Percentiles rank a stretch among this genome's conserved stretches.
Evolutionary conservation across 176 grass and related monocot genomes (phyloP).

Genomic region (Neostapfia colusana): DNA sequence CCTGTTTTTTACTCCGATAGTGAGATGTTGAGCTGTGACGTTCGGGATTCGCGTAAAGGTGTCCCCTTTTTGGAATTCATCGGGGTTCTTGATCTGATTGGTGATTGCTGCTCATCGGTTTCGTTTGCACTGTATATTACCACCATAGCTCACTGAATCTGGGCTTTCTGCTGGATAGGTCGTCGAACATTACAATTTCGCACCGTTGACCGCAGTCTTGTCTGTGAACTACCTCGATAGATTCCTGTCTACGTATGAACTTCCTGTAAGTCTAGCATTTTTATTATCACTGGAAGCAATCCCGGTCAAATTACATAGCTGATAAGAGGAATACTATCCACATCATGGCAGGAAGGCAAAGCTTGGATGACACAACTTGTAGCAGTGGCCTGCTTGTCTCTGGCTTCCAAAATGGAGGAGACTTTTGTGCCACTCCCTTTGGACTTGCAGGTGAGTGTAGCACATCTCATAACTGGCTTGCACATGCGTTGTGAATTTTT

Average conservation of each 20-base stretch:
- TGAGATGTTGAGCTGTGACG: conserved; percentile 25
- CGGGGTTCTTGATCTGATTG: conserved; percentile 31
- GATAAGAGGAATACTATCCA: conserved; percentile 6
- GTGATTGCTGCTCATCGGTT: conserved; percentile 26
- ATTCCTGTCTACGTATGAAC: conserved; percentile 71
- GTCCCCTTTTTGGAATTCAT: conserved; percentile 21
- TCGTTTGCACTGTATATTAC: not conserved
- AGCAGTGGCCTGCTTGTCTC: conserved; percentile 83
- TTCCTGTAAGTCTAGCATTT: conserved; percentile 76
- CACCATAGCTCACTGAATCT: conserved; percentile 42
- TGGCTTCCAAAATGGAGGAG: conserved; percentile 96
- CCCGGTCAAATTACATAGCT: conserved; percentile 26
- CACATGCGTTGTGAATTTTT: conserved; percentile 12
- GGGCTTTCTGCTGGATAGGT: conserved; percentile 59
- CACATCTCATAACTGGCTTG: conserved; percentile 17
- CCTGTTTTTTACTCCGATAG: conserved; percentile 17
- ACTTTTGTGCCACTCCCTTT: conserved; percentile 67
- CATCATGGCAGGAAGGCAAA: conserved; percentile 57
- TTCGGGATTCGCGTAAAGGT: conserved; percentile 36
- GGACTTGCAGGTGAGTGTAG: conserved; percentile 67
- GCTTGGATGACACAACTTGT: conserved; percentile 84
- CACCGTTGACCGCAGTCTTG: conserved; percentile 74
- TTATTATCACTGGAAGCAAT: conserved; percentile 22
- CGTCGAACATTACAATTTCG: conserved; percentile 80
- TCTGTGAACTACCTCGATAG: conserved; percentile 93